phyloP scores from a whole-genome alignment of 176 grass and related monocot species.

The Oryza glumipatula region DNA sequence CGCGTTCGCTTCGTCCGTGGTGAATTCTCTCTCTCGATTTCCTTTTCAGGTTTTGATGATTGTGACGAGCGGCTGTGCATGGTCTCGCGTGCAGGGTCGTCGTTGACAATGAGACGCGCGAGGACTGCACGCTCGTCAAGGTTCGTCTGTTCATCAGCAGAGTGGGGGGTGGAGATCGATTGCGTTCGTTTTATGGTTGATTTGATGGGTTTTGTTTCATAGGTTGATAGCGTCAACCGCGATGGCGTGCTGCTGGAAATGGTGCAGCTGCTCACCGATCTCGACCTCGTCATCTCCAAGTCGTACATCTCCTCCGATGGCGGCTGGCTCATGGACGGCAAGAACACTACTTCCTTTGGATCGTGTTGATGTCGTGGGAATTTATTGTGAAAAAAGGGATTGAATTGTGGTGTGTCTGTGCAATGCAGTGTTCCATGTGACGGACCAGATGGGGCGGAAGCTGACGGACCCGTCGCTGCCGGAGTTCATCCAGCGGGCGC shows the following conservation, averaged over 20 bases:
- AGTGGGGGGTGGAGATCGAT: not conserved
- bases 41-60: not conserved
- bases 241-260: conserved; percentile 81
- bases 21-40: not conserved
- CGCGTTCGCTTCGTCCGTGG: not conserved
- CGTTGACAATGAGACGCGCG: conserved; percentile 73
- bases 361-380: not conserved
- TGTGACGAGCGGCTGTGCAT: not conserved
- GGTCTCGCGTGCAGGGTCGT: conserved; percentile 56
- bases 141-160: conserved; percentile 11
- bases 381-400: not conserved
- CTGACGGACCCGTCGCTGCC: conserved; percentile 61
- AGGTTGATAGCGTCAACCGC: conserved; percentile 79
- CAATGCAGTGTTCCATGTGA: conserved; percentile 82
- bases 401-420: not conserved
- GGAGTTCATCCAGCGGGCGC: conserved; percentile 59
- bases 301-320: conserved; percentile 90
- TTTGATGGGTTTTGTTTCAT: not conserved
- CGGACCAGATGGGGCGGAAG: conserved; percentile 69
- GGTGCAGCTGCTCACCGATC: conserved; percentile 82
- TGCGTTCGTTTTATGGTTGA: not conserved
- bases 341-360: not conserved
- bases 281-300: conserved; percentile 87
- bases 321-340: conserved; percentile 84
- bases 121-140: conserved; percentile 74